Base-by-base conservation (phyloP, 208 protist species). In the Trypanosomatidae sp. region DNA sequence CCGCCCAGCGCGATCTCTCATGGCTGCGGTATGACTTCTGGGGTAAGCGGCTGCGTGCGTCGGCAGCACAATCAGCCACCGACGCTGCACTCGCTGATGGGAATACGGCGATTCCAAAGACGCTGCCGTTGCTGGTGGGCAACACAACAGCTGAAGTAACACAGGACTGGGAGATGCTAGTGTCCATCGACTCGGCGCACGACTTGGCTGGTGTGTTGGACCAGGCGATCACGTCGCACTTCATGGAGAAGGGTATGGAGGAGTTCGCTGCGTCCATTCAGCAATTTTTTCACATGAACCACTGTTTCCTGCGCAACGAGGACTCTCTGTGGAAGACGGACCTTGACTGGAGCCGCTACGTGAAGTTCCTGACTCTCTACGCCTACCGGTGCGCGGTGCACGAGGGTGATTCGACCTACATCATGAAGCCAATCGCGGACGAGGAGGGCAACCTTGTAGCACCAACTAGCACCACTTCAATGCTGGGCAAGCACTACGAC, bases 21-120 rank as follows among this genome's bases (percentile, higher is more conserved):
- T 96, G 92, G 92, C 80, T 96, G 62, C 86, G 84, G 12, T 96
- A 96, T 77, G 90, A 96, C 69, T 96, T 94, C 73, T 96, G 92
- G 90, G 84, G 94, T 28, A 79, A 81, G 59, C 89, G 80, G 1
- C 72, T 73, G 66, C 80, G 71, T 28, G 44, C 68, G 15, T 44
- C 28, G 9, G 39, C 53, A 17, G 47, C 73, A 2, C 19, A 44
- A 12, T n/a, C 22, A 7, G 22, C 60, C 33, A 7, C 12, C 9
- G 15, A 44, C 13, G 30, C 74, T 58, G 55, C 55, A 60, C 39
- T 55, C 33, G 33, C 43, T 1, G 69, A 69, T 22, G 77, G 85
- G 19, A 22, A 62, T 2, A 66, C 75, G 13, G 72, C 50, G 25
- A 64, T 81, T 47, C 60, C 67, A 3, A 76, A 71, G 30, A 67